Conservation (phyloP, 2,329 filamentous ascomycete genomes). For the Sclerotinia nivalis region DNA sequence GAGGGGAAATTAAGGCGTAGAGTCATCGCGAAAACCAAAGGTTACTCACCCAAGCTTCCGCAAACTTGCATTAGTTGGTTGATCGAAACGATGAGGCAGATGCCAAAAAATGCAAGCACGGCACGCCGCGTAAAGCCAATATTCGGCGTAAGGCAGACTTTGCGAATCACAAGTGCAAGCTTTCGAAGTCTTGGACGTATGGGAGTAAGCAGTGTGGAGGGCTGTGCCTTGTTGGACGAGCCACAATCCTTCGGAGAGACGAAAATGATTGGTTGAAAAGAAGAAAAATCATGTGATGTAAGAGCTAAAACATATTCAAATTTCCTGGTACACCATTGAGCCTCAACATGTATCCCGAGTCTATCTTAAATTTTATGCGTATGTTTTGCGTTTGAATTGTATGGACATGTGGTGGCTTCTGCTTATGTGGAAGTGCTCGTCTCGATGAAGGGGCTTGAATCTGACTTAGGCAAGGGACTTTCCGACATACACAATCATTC, state of each 20-base stretch:
- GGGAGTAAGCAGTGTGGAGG: background rate
- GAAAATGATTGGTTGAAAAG: background rate
- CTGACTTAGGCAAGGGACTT: background rate
- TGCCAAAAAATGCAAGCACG: conserved; percentile 7
- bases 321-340: background rate
- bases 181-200: background rate
- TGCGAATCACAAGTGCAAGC: background rate
- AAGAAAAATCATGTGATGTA: background rate
- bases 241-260: background rate
- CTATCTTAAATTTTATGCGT: background rate
- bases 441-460: background rate
- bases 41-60: background rate
- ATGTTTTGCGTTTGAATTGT: background rate
- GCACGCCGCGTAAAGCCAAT: background rate
- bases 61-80: background rate
- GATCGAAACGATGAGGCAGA: conserved; percentile 8
- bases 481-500: background rate
- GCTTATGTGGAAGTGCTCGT: background rate
- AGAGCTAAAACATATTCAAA: background rate
- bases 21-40: conserved; percentile 11
- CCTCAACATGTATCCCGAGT: background rate
- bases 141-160: conserved; percentile 6
- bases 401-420: background rate
- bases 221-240: conserved; percentile 7
- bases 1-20: conserved; percentile 17